Conservation (phyloP, 2,329 filamentous ascomycete species). For the Pseudogymnoascus sp. region DNA sequence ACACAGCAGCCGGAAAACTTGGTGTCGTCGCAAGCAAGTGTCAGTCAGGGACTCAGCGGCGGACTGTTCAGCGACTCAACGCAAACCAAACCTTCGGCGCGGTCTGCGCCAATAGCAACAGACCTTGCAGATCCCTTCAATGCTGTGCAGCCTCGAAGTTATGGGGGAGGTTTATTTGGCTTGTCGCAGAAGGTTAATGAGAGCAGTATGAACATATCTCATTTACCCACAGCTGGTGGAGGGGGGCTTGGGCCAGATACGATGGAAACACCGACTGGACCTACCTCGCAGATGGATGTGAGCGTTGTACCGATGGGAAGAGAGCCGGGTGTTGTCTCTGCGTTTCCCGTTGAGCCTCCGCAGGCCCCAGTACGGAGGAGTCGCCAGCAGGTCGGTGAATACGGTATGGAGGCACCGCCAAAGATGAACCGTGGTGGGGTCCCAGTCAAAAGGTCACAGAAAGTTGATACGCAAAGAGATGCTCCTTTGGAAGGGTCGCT, state of each 20-base stretch:
- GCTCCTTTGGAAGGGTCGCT: neutral
- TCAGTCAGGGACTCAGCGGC: conserved; percentile 31
- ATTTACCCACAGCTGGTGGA: conserved; percentile 24
- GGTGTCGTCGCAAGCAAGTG: conserved; percentile 4
- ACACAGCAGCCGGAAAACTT: conserved; percentile 8
- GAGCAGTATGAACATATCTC: conserved; percentile 28
- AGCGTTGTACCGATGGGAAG: conserved; percentile 20
- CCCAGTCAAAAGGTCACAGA: conserved; percentile 20
- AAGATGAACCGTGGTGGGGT: conserved; percentile 28
- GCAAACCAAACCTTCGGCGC: conserved; percentile 19
- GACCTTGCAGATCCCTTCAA: conserved; percentile 29
- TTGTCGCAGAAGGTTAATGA: conserved; percentile 28
- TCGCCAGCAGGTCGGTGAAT: conserved; percentile 25
- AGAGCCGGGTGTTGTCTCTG: conserved; percentile 21
- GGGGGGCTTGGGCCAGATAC: conserved; percentile 39
- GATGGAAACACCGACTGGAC: conserved; percentile 54
- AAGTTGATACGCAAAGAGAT: conserved; percentile 3
- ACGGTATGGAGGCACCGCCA: conserved; percentile 25
- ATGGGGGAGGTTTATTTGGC: conserved; percentile 25
- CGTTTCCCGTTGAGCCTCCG: conserved; percentile 34
- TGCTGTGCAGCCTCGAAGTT: conserved; percentile 20
- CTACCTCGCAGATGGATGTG: conserved; percentile 34
- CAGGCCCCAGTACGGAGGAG: conserved; percentile 36
- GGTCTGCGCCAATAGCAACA: conserved; percentile 19
- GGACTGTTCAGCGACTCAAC: conserved; percentile 17